These are phyloP conservation scores for Aureobasidium namibiae DNA, from an alignment of 2,329 filamentous ascomycete genomes.

Conservation along the genomic window DNA sequence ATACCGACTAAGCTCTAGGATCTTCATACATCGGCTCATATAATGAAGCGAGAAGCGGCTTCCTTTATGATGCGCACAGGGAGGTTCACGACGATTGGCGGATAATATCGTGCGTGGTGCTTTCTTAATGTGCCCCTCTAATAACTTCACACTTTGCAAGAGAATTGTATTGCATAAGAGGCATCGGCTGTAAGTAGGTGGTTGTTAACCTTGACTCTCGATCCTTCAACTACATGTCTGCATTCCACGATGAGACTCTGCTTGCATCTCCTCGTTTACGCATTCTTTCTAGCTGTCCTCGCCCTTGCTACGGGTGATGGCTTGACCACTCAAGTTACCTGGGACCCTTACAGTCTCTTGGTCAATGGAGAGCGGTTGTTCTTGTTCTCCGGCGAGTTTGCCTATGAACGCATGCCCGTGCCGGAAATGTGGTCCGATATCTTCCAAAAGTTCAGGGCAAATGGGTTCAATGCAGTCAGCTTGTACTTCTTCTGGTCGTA, in stretches of 20 bases:
- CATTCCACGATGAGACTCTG: neutral
- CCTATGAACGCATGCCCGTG: constrained; percentile 45
- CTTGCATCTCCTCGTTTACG: neutral
- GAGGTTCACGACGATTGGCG: neutral
- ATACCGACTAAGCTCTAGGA: neutral
- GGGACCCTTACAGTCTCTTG: constrained; percentile 48
- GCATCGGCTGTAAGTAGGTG: neutral
- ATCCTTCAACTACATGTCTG: too few relatives aligned
- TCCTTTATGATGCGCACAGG: neutral
- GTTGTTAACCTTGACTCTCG: neutral
- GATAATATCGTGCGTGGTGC: neutral
- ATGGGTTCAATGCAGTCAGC: constrained; percentile 39
- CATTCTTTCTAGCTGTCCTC: neutral
- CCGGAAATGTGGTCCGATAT: constrained; percentile 44
- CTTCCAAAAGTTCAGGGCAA: constrained; percentile 45
- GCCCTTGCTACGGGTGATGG: constrained; percentile 11
- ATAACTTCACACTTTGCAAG: neutral
- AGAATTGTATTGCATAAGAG: neutral
- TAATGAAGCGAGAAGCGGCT: neutral
- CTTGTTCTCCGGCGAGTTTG: constrained; percentile 47
- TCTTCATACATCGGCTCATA: neutral
- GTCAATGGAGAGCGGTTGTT: constrained; percentile 45
- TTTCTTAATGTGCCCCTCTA: neutral
- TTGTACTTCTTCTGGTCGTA: constrained; percentile 24
- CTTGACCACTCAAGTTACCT: constrained; percentile 39